Base-by-base conservation (phyloP, 257 asterid species). In the Hygrophila difformis region DNA sequence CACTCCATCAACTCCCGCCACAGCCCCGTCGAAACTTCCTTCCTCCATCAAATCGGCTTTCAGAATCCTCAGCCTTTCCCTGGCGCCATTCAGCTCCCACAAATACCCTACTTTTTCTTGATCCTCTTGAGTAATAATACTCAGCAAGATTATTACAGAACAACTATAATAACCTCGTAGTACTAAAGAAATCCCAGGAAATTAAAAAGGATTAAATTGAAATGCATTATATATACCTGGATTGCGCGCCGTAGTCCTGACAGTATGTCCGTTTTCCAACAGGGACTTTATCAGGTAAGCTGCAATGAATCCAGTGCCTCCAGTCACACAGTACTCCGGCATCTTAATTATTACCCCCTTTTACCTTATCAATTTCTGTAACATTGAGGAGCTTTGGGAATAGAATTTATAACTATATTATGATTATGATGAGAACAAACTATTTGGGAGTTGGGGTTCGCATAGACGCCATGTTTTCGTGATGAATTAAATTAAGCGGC, bases 231-330 rank as follows among this genome's bases (percentile, higher is more conserved):
- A n/a, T n/a, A 12, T 49, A 75, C 94, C 93, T 5, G 96, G 93
- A 72, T 91, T 75, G n/a, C 96, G 65, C 0, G 67, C 95, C 0
- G 98, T 91, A 12, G 96, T 73, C 44, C 83, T 73, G 13, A 91
- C 89, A 2, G 12, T 42, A 47, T 82, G 76, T 18, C 96, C 96
- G 44, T 72, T 79, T 48, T 70, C 73, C 2, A 91, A 69, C 12
- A 91, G 75, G 6, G 81, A 62, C 37, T 75, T 86, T 38, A 91
- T 69, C 24, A 91, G 70, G 64, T 86, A 70, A 62, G 89, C 77
- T 20, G 96, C 96, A 48, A 91, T 72, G 51, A 86, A 78, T 8
- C 96, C 98, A 15, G 92, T 79, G 6, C 96, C 96, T 9, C 96
- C 96, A 10, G 96, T 82, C 20, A 91, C 95, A 43, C 96, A 80